Base-by-base conservation (phyloP, 2,329 filamentous ascomycete genomes). In the Pseudonectria foliicola region DNA sequence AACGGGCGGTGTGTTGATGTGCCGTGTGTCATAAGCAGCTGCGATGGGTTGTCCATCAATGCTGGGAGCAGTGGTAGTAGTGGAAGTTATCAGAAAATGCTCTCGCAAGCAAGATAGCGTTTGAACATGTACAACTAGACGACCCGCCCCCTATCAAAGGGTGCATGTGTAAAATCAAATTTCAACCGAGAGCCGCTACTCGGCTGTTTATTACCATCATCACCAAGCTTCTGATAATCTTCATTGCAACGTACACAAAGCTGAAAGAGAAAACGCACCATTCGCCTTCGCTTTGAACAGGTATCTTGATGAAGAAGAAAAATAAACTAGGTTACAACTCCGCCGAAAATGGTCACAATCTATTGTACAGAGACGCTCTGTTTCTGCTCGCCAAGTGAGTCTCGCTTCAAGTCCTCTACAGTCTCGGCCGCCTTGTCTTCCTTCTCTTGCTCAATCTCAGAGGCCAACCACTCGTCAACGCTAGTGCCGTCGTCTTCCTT, bases 1-100 rank as follows among this genome's bases (percentile, higher is more conserved):
- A 63, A 66, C 87, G 13, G 89, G 89, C n/a, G 89, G 89, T 0
- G 59, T 87, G 61, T 68, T 87, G 40, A 62, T 95, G 37, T 92
- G 84, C 64, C 71, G 86, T 37, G 79, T 84, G 13, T 68, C 64
- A 50, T 70, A 53, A 63, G 35, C 12, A 13, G 33, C 12, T 15
- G 31, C 14, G 28, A 21, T 13, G 14, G n/a, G 32, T 16, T 30
- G 10, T 12, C 18, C 18, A 21, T 6, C 18, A 6, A 21, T 28
- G 31, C 30, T 28, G 34, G 33, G 30, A 25, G 28, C 15, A 26
- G 25, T 16, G 27, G 11, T 24, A 34, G 39, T 29, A 30, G 33
- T 27, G 27, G 33, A 42, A 38, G 39, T 32, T 27, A 30, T 12
- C 25, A 27, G 25, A 27, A n/a, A 31, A 38, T 35, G 37, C 40